Evolutionary conservation across 768 basidiomycete genomes (phyloP).

Genomic region (Peribolospora baueri): DNA sequence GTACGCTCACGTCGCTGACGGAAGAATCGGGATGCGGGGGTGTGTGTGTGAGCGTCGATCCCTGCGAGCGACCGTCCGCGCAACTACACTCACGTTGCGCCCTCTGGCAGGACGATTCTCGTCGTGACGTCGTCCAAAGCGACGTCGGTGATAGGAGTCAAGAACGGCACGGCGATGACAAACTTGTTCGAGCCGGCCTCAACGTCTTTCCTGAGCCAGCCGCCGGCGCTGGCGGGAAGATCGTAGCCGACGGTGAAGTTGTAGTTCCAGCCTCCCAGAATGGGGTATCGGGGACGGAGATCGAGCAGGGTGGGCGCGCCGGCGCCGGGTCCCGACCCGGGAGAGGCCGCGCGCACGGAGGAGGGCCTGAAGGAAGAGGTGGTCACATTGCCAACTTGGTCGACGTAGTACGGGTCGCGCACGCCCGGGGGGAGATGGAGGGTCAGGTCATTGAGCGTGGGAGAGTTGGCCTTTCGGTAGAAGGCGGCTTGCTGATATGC

Average conservation of each 20-base stretch:
- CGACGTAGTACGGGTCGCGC: conserved; percentile 64
- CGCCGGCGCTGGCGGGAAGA: conserved; percentile 16
- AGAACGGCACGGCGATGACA: conserved; percentile 56
- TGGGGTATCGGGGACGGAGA: conserved; percentile 65
- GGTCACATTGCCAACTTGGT: conserved; percentile 84
- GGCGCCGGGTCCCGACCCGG: conserved; percentile 71
- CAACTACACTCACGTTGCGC: conserved; percentile 50
- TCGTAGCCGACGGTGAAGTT: conserved; percentile 86
- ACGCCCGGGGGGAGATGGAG: conserved; percentile 63
- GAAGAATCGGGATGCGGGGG: conserved; percentile 7
- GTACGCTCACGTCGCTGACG: conserved; percentile 47
- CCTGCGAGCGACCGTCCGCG: background rate
- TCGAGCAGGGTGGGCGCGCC: conserved; percentile 39
- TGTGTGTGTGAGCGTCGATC: background rate
- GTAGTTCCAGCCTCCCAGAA: conserved; percentile 95
- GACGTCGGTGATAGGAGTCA: conserved; percentile 54
- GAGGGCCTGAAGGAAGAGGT: conserved; percentile 56
- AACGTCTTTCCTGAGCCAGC: conserved; percentile 28
- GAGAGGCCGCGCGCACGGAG: conserved; percentile 37
- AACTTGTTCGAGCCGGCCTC: conserved; percentile 40
- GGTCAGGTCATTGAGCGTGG: conserved; percentile 46
- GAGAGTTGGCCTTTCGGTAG: conserved; percentile 39
- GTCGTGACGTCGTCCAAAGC: conserved; percentile 59
- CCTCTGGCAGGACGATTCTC: conserved; percentile 68
- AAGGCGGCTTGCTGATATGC: conserved; percentile 55